These are phyloP conservation scores for Calamus simplicifolius DNA, from an alignment of 176 grass and related monocot species.

Conservation along the genomic window DNA sequence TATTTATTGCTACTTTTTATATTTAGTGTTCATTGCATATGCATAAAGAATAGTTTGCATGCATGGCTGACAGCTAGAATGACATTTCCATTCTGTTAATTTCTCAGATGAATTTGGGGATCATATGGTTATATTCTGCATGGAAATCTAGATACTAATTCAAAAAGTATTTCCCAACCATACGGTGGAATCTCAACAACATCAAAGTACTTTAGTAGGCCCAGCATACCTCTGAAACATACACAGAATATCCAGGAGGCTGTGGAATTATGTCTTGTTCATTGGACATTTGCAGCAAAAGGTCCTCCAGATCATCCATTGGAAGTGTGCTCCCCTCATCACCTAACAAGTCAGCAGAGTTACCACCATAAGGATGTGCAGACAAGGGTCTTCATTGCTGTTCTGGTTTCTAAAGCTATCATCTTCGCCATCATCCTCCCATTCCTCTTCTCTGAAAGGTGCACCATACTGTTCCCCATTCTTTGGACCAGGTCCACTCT, in stretches of 20 bases:
- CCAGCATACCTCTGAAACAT: conserved; percentile 10
- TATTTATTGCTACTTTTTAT: no score
- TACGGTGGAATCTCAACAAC: no score
- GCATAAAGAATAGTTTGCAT: no score
- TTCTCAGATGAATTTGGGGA: no score
- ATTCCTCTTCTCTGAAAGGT: conserved; percentile 82
- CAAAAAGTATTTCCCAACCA: no score
- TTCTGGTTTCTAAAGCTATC: conserved; percentile 1
- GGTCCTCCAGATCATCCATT: conserved; percentile 1
- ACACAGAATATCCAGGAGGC: not conserved
- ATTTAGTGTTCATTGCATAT: no score
- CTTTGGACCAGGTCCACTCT: conserved; percentile 87
- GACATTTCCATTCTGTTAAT: no score
- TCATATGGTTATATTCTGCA: no score
- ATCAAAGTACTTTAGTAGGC: no score
- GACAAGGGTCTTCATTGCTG: not conserved
- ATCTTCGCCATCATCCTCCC: conserved; percentile 19
- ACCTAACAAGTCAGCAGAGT: not conserved
- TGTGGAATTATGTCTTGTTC: conserved; percentile 1
- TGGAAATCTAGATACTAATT: no score
- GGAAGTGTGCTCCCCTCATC: not conserved
- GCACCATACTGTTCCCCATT: conserved; percentile 98
- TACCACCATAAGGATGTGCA: conserved; percentile 7
- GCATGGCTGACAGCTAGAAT: no score
- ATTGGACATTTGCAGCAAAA: conserved; percentile 11